These are phyloP conservation scores for Paspalum notatum DNA, from an alignment of 176 grass and related monocot genomes.

Conservation along the genomic window DNA sequence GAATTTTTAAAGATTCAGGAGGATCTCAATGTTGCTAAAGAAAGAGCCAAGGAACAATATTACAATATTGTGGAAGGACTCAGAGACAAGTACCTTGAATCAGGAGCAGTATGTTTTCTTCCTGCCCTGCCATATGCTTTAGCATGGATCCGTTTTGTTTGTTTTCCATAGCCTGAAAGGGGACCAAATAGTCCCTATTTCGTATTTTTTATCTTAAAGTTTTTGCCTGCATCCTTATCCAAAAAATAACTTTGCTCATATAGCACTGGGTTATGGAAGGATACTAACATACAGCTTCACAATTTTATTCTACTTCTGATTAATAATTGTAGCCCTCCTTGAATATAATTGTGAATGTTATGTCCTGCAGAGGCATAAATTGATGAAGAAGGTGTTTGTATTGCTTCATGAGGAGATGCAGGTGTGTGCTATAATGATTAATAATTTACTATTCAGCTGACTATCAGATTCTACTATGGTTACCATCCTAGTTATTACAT, in stretches of 20 bases:
- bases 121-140: slow-evolving; percentile 32
- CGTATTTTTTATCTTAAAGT: slow-evolving; percentile 13
- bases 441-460: slow-evolving; percentile 14
- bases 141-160: slow-evolving; percentile 21
- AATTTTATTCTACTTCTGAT: slow-evolving; percentile 33
- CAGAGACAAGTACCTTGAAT: slow-evolving; percentile 71
- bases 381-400: slow-evolving; percentile 88
- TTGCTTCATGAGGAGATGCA: slow-evolving; percentile 86
- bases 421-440: slow-evolving; percentile 43
- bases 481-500: slow-evolving; percentile 18
- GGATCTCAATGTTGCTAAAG: slow-evolving; percentile 69
- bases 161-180: neutral
- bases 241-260: neutral
- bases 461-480: slow-evolving; percentile 1
- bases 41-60: slow-evolving; percentile 63
- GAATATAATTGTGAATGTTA: slow-evolving; percentile 40
- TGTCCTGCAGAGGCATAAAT: slow-evolving; percentile 75
- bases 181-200: neutral
- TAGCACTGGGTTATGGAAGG: neutral
- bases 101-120: slow-evolving; percentile 62
- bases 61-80: slow-evolving; percentile 66
- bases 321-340: slow-evolving; percentile 22
- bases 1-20: slow-evolving; percentile 66
- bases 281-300: slow-evolving; percentile 7
- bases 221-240: slow-evolving; percentile 11